These are phyloP conservation scores for Mycena albidolilacea DNA, from an alignment of 768 basidiomycete species.

Conservation along the genomic window DNA sequence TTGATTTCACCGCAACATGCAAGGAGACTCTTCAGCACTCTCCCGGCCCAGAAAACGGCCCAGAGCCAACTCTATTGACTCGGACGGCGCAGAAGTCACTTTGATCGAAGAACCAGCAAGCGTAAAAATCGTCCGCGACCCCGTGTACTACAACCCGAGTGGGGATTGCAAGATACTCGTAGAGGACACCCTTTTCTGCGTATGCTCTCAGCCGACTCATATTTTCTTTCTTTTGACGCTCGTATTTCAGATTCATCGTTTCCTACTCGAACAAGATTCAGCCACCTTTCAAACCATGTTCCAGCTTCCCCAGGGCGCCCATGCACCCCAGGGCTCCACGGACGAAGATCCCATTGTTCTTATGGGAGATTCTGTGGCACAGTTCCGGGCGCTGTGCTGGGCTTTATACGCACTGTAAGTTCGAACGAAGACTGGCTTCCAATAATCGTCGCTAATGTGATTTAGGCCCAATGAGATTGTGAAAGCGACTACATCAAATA, in stretches of 20 bases:
- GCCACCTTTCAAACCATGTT: slow-evolving; percentile 10
- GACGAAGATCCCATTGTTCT: slow-evolving; percentile 23
- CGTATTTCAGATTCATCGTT: slow-evolving; percentile 24
- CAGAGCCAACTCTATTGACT: background rate
- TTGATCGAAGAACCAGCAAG: background rate
- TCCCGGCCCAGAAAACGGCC: background rate
- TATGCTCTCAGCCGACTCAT: background rate
- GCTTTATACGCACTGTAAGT: slow-evolving; percentile 24
- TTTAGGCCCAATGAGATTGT: slow-evolving; percentile 15
- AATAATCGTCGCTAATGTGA: background rate
- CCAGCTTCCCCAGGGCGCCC: slow-evolving; percentile 9
- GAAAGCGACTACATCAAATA: background rate
- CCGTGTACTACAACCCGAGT: background rate
- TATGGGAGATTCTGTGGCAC: slow-evolving; percentile 7
- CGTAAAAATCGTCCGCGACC: background rate
- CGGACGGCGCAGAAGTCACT: slow-evolving; percentile 2
- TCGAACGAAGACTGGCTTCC: background rate
- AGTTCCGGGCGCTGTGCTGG: slow-evolving; percentile 26
- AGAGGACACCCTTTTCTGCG: slow-evolving; percentile 22
- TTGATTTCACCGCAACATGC: background rate
- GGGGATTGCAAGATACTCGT: slow-evolving; percentile 26
- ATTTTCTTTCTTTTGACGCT: background rate
- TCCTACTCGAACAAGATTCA: slow-evolving; percentile 11
- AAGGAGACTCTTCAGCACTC: background rate
- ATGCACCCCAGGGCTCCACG: slow-evolving; percentile 11